Evolutionary conservation across 2,329 filamentous ascomycete species (phyloP).

Genomic region (Alternaria ventricosa): DNA sequence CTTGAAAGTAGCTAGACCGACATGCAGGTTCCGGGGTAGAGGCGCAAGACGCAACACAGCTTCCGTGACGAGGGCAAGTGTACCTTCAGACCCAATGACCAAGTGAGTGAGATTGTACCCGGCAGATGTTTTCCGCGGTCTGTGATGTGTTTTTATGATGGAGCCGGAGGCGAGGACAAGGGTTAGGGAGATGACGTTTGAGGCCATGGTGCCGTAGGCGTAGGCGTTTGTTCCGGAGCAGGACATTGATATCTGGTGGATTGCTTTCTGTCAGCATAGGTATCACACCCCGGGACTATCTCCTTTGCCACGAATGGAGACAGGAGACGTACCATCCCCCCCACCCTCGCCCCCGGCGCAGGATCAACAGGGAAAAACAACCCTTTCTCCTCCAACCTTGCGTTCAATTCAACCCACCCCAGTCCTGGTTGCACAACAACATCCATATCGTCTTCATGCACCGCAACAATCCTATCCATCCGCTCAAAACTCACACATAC

Average conservation of each 20-base stretch:
- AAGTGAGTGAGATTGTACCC: slow-evolving; percentile 89
- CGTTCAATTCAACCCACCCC: slow-evolving; percentile 84
- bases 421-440: slow-evolving; percentile 67
- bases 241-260: slow-evolving; percentile 56
- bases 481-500: slow-evolving; percentile 82
- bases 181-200: slow-evolving; percentile 86
- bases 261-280: too few relatives aligned
- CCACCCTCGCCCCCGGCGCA: slow-evolving; percentile 89
- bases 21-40: slow-evolving; percentile 75
- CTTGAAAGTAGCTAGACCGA: slow-evolving; percentile 72
- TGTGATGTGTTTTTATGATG: slow-evolving; percentile 82
- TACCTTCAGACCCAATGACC: slow-evolving; percentile 90
- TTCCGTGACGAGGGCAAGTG: slow-evolving; percentile 87
- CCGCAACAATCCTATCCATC: slow-evolving; percentile 81
- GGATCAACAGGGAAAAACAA: slow-evolving; percentile 93
- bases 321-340: slow-evolving; percentile 70
- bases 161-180: slow-evolving; percentile 89
- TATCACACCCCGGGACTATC: too few relatives aligned
- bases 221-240: slow-evolving; percentile 87
- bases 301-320: too few relatives aligned
- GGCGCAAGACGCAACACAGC: slow-evolving; percentile 84
- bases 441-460: slow-evolving; percentile 74
- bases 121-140: slow-evolving; percentile 85
- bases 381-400: slow-evolving; percentile 67
- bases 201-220: slow-evolving; percentile 90